These are phyloP conservation scores for Amanita molliuscula DNA, from an alignment of 768 basidiomycete species.

Conservation along the genomic window DNA sequence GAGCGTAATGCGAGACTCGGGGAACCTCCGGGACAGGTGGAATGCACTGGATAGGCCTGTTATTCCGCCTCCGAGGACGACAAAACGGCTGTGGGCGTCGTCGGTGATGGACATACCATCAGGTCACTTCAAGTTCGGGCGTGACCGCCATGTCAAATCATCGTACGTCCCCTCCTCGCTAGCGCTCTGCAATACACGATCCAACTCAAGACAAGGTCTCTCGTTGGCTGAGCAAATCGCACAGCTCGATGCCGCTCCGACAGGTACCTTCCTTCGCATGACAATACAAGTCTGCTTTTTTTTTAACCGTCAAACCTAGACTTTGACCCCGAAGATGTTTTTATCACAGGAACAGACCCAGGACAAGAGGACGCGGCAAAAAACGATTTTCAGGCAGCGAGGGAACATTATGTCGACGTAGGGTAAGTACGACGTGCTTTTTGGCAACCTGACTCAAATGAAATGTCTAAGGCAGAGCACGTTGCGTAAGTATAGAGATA, in stretches of 20 bases:
- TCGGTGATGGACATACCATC: neutral
- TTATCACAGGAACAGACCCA: slow-evolving; percentile 30
- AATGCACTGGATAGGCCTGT: slow-evolving; percentile 71
- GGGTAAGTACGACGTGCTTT: slow-evolving; percentile 39
- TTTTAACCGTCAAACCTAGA: slow-evolving; percentile 31
- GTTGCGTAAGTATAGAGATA: slow-evolving; percentile 52
- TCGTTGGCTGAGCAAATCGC: slow-evolving; percentile 77
- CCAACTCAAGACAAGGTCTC: slow-evolving; percentile 21
- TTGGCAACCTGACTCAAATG: slow-evolving; percentile 1
- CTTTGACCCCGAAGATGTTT: slow-evolving; percentile 66
- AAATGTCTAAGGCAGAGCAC: slow-evolving; percentile 51
- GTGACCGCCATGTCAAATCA: too few species aligned
- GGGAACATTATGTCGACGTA: slow-evolving; percentile 81
- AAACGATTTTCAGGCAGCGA: slow-evolving; percentile 24
- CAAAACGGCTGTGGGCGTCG: slow-evolving; percentile 5
- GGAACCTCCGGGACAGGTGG: slow-evolving; percentile 60
- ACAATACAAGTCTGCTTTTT: slow-evolving; percentile 1
- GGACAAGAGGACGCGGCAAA: slow-evolving; percentile 30
- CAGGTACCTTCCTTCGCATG: slow-evolving; percentile 33
- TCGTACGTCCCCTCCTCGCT: too few species aligned
- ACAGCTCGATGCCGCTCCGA: slow-evolving; percentile 62
- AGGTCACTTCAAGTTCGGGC: too few species aligned
- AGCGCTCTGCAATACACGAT: too few species aligned
- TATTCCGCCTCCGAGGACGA: slow-evolving; percentile 1
- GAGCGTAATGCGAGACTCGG: slow-evolving; percentile 47